Conservation (phyloP, 495 filamentous ascomycete species). For the Tuber melanosporum region DNA sequence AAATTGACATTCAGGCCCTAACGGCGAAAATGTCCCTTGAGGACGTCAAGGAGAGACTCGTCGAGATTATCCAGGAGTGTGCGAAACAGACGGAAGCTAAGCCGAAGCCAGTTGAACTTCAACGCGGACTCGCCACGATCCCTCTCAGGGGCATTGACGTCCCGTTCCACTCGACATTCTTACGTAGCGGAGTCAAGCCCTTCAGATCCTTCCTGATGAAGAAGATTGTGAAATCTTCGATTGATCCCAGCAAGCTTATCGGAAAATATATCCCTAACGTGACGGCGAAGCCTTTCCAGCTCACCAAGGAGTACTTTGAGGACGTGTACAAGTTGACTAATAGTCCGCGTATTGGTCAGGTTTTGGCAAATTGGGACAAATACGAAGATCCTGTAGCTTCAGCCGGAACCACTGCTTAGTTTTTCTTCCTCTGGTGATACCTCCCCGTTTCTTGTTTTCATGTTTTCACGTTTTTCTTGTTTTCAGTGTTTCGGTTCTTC, state of each 20-base stretch:
- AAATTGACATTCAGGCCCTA: conserved; percentile 89
- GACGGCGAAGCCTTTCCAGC: conserved; percentile 86
- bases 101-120: conserved; percentile 74
- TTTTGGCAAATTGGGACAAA: conserved; percentile 78
- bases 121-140: conserved; percentile 95
- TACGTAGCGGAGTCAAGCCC: conserved; percentile 94
- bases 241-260: conserved; percentile 90
- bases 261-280: conserved; percentile 99
- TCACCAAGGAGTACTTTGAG: conserved; percentile 98
- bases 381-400: conserved; percentile 47
- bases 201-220: conserved; percentile 95
- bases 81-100: conserved; percentile 80
- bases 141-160: conserved; percentile 96
- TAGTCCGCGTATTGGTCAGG: conserved; percentile 80
- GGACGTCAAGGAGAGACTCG: conserved; percentile 71
- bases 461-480: conserved; percentile 7
- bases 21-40: conserved; percentile 71
- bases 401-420: conserved; percentile 7
- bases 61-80: conserved; percentile 77
- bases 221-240: conserved; percentile 98
- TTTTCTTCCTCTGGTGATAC: conserved; percentile 8
- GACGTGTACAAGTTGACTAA: conserved; percentile 92
- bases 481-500: conserved; percentile 5
- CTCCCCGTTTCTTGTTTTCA: conserved; percentile 10
- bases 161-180: conserved; percentile 96